Percentiles rank a stretch among this genome's conserved stretches.
phyloP scores from a whole-genome alignment of 176 grass and related monocot species.

The Sorghum bicolor region DNA sequence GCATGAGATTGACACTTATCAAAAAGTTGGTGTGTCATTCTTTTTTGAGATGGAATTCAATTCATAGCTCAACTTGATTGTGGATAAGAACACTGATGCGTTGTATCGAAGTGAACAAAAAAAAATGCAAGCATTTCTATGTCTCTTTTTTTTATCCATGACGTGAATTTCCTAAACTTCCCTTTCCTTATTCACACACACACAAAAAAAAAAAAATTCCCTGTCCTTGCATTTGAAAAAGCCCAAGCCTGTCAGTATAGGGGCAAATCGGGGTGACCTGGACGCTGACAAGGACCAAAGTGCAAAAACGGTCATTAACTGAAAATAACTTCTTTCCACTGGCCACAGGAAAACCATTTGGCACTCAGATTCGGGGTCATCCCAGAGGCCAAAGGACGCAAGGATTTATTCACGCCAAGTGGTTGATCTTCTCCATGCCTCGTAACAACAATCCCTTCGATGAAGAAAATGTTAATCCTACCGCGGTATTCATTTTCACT shows the following conservation, averaged over 20 bases:
- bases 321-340: slow-evolving; percentile 44
- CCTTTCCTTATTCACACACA: too few relatives aligned
- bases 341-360: slow-evolving; percentile 12
- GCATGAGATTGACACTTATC: too few relatives aligned
- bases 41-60: neutral
- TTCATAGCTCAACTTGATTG: neutral
- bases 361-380: slow-evolving; percentile 2
- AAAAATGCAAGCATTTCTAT: neutral
- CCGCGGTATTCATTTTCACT: slow-evolving; percentile 35
- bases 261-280: neutral
- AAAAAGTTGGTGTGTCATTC: too few relatives aligned
- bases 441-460: slow-evolving; percentile 39
- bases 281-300: neutral
- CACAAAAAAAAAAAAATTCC: too few relatives aligned
- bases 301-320: slow-evolving; percentile 32
- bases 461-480: slow-evolving; percentile 60
- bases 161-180: neutral
- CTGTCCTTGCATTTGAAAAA: neutral
- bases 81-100: neutral
- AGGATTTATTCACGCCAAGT: neutral
- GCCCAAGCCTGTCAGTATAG: neutral
- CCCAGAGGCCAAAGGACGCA: neutral
- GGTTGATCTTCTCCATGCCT: slow-evolving; percentile 46
- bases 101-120: neutral
- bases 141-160: neutral